These are phyloP conservation scores for Apiospora pterosperma DNA, from an alignment of 2,329 filamentous ascomycete species.

Conservation along the genomic window DNA sequence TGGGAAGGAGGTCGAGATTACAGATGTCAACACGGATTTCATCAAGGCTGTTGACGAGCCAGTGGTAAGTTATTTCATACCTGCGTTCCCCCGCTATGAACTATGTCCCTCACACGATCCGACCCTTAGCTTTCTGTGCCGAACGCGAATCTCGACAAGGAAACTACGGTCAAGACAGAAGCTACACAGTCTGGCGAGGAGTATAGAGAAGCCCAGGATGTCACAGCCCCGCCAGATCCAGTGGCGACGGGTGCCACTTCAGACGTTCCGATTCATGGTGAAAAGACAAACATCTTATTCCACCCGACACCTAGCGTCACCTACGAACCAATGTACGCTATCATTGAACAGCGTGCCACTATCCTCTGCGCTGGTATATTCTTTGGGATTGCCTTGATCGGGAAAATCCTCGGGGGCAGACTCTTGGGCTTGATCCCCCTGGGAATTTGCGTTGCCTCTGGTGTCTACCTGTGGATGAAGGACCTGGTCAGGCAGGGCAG, in stretches of 20 bases:
- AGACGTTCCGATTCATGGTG: slow-evolving; percentile 91
- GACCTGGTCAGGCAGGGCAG: slow-evolving; percentile 79
- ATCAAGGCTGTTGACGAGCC: slow-evolving; percentile 71
- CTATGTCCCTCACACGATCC: too few relatives aligned
- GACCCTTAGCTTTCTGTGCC: slow-evolving; percentile 68
- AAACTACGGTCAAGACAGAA: slow-evolving; percentile 69
- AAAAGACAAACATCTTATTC: slow-evolving; percentile 95
- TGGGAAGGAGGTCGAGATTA: slow-evolving; percentile 79
- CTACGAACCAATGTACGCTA: slow-evolving; percentile 82
- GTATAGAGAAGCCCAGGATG: slow-evolving; percentile 81
- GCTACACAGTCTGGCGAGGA: slow-evolving; percentile 69
- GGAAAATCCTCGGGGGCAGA: slow-evolving; percentile 74
- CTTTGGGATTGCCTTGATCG: slow-evolving; percentile 69
- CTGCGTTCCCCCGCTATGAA: slow-evolving; percentile 8
- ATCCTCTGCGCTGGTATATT: slow-evolving; percentile 69
- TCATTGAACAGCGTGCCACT: slow-evolving; percentile 72
- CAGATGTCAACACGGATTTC: slow-evolving; percentile 70
- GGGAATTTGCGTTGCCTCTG: slow-evolving; percentile 67
- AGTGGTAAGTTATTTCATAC: slow-evolving; percentile 42
- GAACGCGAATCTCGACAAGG: slow-evolving; percentile 81
- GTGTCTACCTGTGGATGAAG: slow-evolving; percentile 86
- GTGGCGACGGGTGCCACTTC: slow-evolving; percentile 78
- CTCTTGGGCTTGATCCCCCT: slow-evolving; percentile 75
- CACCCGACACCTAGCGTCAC: slow-evolving; percentile 88
- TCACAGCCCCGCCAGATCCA: slow-evolving; percentile 87